Evolutionary conservation across 495 filamentous ascomycete species (phyloP).

Genomic region (Penicillium riverlandense): DNA sequence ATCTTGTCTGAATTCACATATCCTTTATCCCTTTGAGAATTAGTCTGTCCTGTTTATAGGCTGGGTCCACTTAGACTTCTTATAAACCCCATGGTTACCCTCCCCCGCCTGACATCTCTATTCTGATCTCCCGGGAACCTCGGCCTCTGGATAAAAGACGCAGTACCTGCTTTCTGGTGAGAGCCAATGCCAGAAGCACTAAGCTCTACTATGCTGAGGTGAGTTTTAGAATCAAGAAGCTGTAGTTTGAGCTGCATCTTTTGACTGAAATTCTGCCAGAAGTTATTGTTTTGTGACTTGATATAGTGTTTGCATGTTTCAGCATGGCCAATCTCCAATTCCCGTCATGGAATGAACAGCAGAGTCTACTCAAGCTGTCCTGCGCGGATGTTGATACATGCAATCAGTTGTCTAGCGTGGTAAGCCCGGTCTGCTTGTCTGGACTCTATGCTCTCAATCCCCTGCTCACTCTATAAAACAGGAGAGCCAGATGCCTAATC

Average conservation of each 20-base stretch:
- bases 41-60: constrained; percentile 5
- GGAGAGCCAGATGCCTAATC: constrained; percentile 17
- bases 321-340: constrained; percentile 22
- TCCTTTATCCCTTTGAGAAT: constrained; percentile 1
- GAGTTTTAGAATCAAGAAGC: background rate
- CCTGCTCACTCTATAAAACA: background rate
- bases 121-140: background rate
- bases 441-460: no score
- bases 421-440: constrained; percentile 4
- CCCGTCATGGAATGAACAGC: constrained; percentile 23
- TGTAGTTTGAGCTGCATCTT: background rate
- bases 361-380: constrained; percentile 23
- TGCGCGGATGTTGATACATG: constrained; percentile 23
- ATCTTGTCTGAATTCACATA: background rate
- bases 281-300: background rate
- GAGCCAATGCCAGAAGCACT: background rate
- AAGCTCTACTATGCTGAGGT: background rate
- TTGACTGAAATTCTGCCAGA: background rate
- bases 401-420: constrained; percentile 19
- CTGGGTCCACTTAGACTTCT: constrained; percentile 4
- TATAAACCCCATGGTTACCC: constrained; percentile 4
- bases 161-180: background rate
- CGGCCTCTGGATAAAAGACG: background rate
- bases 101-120: background rate
- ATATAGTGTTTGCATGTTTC: background rate